Evolutionary conservation across 2,329 filamentous ascomycete species (phyloP).

Genomic region (Trichoderma koningii): DNA sequence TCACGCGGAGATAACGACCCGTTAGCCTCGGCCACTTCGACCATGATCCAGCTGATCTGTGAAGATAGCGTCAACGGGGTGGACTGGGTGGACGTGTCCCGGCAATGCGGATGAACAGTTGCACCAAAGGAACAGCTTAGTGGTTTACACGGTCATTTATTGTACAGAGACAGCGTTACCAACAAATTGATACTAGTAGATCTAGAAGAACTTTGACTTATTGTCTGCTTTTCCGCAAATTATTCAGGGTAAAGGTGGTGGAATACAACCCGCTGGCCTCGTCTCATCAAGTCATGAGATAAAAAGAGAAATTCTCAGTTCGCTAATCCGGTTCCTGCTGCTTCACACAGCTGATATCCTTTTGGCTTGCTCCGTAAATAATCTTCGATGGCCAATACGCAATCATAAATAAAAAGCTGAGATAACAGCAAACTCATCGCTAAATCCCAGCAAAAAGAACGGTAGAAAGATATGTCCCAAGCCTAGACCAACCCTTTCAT

Average conservation of each 20-base stretch:
- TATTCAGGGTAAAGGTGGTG: background rate
- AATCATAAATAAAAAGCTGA: background rate
- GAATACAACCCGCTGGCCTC: background rate
- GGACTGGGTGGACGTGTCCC: no score
- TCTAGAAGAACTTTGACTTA: background rate
- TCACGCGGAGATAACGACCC: background rate
- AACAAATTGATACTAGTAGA: no score
- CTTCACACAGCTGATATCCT: background rate
- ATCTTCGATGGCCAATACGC: background rate
- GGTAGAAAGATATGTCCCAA: background rate
- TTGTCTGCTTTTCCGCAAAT: background rate
- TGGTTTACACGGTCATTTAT: no score
- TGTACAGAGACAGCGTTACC: no score
- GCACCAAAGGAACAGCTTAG: no score
- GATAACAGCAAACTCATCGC: background rate
- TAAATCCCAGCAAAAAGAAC: background rate
- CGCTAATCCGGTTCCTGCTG: background rate
- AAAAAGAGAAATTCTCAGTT: background rate
- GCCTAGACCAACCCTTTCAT: constrained; percentile 28
- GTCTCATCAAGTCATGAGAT: background rate
- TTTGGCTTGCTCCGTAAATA: background rate
- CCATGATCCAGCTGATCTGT: background rate
- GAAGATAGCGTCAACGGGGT: background rate
- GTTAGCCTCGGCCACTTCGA: background rate
- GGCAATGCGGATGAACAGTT: no score